phyloP scores from a whole-genome alignment of 225 moss, liverwort and hornwort species.

The Bryum argenteum region DNA sequence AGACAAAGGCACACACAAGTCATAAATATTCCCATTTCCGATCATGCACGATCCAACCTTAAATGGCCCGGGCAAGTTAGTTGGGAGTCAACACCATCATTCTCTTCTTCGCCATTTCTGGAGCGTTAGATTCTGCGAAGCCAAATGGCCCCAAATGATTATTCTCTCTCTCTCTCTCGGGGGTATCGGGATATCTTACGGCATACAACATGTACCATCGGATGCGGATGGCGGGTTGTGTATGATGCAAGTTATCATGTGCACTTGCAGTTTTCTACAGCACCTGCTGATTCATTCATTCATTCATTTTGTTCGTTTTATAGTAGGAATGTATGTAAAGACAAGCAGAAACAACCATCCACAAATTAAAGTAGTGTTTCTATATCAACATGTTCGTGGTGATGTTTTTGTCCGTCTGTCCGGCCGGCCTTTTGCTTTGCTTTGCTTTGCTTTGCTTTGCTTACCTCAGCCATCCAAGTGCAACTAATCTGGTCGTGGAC shows the following conservation, averaged over 20 bases:
- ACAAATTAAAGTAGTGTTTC: not conserved
- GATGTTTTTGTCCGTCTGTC: not conserved
- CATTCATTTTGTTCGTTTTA: not conserved
- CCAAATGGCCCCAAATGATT: slow-evolving; percentile 22
- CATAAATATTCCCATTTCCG: slow-evolving; percentile 19
- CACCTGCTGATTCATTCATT: too few species aligned
- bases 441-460: too few species aligned
- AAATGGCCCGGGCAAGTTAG: not conserved
- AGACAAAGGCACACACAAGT: slow-evolving; percentile 33
- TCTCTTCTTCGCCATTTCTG: not conserved
- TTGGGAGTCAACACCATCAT: slow-evolving; percentile 41
- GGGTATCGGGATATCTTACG: slow-evolving; percentile 26
- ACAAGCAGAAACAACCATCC: not conserved
- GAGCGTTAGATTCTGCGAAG: slow-evolving; percentile 11
- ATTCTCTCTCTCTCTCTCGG: not conserved
- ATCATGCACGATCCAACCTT: slow-evolving; percentile 12
- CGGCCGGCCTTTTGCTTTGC: too few species aligned
- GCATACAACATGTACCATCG: not conserved
- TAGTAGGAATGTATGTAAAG: not conserved
- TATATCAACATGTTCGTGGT: not conserved
- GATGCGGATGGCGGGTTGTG: slow-evolving; percentile 16
- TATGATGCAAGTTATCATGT: slow-evolving; percentile 11
- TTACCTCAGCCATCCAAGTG: too few species aligned
- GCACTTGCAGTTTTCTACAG: not conserved
- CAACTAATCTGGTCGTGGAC: too few species aligned